phyloP scores from a whole-genome alignment of 1,284 basidiomycete genomes.

The Sporisorium graminicola region DNA sequence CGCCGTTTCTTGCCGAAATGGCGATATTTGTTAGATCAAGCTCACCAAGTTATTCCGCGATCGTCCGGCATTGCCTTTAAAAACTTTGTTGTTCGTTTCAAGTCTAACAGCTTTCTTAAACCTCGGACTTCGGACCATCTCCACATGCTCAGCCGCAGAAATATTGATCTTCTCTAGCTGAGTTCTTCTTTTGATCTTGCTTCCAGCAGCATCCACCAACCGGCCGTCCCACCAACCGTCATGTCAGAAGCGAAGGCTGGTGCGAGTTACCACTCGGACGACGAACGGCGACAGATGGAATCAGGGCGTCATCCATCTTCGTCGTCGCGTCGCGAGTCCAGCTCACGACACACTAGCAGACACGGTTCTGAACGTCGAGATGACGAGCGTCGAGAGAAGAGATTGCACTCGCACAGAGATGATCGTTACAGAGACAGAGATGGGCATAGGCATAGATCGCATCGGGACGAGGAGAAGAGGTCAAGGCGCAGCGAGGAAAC shows the following conservation, averaged over 20 bases:
- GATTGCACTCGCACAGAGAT: slow-evolving; percentile 16
- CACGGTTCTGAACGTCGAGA: too few species aligned
- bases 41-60: neutral
- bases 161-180: neutral
- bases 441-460: neutral
- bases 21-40: slow-evolving; percentile 1
- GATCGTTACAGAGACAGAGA: slow-evolving; percentile 10
- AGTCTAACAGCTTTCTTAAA: neutral
- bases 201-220: neutral
- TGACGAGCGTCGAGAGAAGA: slow-evolving; percentile 13
- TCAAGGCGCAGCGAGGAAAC: neutral
- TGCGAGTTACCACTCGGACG: neutral
- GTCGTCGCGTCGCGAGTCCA: slow-evolving; percentile 10
- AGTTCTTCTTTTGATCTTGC: neutral
- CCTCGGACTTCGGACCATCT: slow-evolving; percentile 8
- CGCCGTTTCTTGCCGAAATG: slow-evolving; percentile 32
- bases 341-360: slow-evolving; percentile 14
- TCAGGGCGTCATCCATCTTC: neutral
- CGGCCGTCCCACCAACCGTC: neutral
- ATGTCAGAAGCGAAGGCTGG: slow-evolving; percentile 17
- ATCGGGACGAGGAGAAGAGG: neutral
- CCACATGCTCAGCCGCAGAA: slow-evolving; percentile 7
- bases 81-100: neutral
- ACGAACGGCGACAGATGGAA: neutral
- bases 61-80: slow-evolving; percentile 3